Conservation (phyloP, 495 filamentous ascomycete species). For the Poronia punctata region DNA sequence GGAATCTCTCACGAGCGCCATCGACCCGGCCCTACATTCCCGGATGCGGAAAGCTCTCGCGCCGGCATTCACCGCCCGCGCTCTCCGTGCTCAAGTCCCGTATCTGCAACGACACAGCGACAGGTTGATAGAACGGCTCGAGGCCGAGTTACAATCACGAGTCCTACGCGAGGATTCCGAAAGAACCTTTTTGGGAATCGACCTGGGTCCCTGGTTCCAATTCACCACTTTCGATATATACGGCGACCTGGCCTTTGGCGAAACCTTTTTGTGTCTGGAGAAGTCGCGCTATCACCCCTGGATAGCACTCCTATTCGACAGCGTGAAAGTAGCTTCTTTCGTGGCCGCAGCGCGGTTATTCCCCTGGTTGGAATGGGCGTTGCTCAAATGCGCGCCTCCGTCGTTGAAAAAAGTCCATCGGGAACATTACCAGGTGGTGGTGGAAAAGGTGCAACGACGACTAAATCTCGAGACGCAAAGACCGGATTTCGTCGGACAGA, state of each 20-base stretch:
- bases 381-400: constrained; percentile 25
- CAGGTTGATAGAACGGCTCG: constrained; percentile 31
- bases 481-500: constrained; percentile 18
- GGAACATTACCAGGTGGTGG: constrained; percentile 29
- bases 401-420: constrained; percentile 18
- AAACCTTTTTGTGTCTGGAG: constrained; percentile 44
- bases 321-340: constrained; percentile 22
- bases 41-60: constrained; percentile 36
- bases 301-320: constrained; percentile 31
- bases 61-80: constrained; percentile 41
- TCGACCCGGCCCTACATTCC: constrained; percentile 27
- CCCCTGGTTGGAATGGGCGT: constrained; percentile 18
- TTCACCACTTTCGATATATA: too few species aligned
- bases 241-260: constrained; percentile 48
- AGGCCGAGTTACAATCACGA: too few species aligned
- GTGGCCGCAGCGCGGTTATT: constrained; percentile 27
- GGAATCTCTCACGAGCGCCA: constrained; percentile 20
- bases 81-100: constrained; percentile 38
- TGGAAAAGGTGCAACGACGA: constrained; percentile 35
- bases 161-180: too few species aligned
- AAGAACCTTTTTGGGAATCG: too few species aligned
- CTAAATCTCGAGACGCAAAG: constrained; percentile 21
- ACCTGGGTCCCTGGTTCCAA: too few species aligned
- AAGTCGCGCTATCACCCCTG: constrained; percentile 37
- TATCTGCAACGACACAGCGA: constrained; percentile 35